Conservation (phyloP, 257 asterid species). For the Coffea canephora region DNA sequence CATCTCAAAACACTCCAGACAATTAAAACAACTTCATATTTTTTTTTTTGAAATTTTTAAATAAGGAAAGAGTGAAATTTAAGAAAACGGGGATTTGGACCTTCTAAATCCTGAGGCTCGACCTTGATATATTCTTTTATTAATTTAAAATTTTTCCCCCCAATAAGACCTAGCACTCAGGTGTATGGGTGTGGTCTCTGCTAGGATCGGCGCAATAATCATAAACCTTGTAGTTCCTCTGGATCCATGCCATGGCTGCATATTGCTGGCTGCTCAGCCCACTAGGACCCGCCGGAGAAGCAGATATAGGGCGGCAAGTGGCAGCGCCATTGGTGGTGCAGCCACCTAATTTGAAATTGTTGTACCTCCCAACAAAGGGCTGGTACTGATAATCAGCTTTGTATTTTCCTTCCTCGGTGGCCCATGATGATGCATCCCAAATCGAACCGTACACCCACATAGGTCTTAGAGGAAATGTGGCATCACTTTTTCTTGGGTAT, state of each 20-base stretch:
- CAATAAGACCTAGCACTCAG: conserved; percentile 57
- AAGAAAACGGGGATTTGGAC: no score
- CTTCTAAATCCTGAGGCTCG: no score
- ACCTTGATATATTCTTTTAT: neutral
- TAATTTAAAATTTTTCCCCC: neutral
- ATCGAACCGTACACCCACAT: conserved; percentile 76
- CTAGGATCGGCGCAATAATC: conserved; percentile 61
- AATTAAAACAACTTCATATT: no score
- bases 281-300: conserved; percentile 36
- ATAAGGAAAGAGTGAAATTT: no score
- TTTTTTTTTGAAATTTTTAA: no score
- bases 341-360: conserved; percentile 56
- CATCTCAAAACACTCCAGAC: conserved; percentile 45
- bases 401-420: conserved; percentile 80
- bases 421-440: conserved; percentile 97
- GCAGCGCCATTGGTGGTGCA: conserved; percentile 36
- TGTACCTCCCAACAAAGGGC: conserved; percentile 70
- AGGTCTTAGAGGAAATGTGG: conserved; percentile 70
- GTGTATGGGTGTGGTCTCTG: conserved; percentile 61
- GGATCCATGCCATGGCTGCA: conserved; percentile 67
- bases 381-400: conserved; percentile 66
- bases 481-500: conserved; percentile 62
- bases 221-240: conserved; percentile 51
- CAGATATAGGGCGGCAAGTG: conserved; percentile 42
- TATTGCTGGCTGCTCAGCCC: conserved; percentile 73